Conservation (phyloP, 1,139 yeast genomes). For the Kazachstania sp. region DNA sequence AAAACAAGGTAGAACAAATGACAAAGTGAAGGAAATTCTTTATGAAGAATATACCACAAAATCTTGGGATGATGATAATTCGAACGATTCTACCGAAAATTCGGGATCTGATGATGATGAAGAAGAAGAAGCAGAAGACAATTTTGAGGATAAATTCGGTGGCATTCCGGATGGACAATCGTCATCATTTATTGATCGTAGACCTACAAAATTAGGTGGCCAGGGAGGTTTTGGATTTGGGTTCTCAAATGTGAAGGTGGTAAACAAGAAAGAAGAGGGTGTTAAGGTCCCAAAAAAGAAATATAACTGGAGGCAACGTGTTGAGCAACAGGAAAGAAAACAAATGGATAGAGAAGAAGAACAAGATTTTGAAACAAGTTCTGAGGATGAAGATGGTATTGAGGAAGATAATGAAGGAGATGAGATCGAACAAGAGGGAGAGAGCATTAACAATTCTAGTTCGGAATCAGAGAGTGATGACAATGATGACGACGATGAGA, state of each 20-base stretch:
- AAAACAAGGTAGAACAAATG: slow-evolving; percentile 66
- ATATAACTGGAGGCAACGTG: slow-evolving; percentile 50
- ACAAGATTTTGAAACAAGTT: slow-evolving; percentile 36
- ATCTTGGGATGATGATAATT: slow-evolving; percentile 49
- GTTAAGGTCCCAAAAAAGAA: slow-evolving; percentile 40
- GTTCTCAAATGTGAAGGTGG: slow-evolving; percentile 41
- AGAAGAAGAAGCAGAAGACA: slow-evolving; percentile 28
- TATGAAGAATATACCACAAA: slow-evolving; percentile 63
- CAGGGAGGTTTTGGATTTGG: slow-evolving; percentile 56
- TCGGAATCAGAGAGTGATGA: slow-evolving; percentile 16
- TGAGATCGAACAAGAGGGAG: slow-evolving; percentile 28
- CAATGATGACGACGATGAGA: slow-evolving; percentile 11
- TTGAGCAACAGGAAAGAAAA: slow-evolving; percentile 41
- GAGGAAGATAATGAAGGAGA: slow-evolving; percentile 34
- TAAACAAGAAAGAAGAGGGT: slow-evolving; percentile 38
- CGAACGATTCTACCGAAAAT: slow-evolving; percentile 16
- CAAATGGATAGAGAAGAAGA: slow-evolving; percentile 37
- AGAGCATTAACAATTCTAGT: slow-evolving; percentile 18
- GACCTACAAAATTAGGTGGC: slow-evolving; percentile 60
- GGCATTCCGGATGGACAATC: slow-evolving; percentile 13
- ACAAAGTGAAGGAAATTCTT: slow-evolving; percentile 49
- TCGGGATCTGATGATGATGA: slow-evolving; percentile 18
- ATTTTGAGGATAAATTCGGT: slow-evolving; percentile 28
- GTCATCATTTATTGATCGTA: slow-evolving; percentile 60
- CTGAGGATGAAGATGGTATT: slow-evolving; percentile 26